Evolutionary conservation across 441 rosid species (phyloP).

Genomic region (Populus hybrid): DNA sequence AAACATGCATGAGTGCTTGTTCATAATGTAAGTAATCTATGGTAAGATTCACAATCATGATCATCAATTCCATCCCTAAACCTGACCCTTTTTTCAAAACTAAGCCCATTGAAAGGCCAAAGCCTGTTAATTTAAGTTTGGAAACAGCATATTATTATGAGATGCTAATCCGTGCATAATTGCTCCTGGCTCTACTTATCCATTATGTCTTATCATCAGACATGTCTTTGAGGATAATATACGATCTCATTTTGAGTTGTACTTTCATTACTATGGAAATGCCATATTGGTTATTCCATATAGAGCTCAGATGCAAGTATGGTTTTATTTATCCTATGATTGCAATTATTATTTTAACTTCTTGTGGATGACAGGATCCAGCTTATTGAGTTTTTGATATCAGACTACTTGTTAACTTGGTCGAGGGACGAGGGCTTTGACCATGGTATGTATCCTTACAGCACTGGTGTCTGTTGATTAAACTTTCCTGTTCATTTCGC

Average conservation of each 20-base stretch:
- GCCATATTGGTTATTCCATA: neutral
- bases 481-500: neutral
- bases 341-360: neutral
- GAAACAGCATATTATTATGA: neutral
- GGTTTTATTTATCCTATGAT: neutral
- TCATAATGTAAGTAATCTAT: slow-evolving; percentile 49
- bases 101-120: neutral
- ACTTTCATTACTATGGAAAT: neutral
- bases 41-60: neutral
- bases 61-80: neutral
- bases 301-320: neutral
- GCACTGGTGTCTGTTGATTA: neutral
- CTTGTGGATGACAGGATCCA: slow-evolving; percentile 59
- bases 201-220: neutral
- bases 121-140: neutral
- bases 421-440: slow-evolving; percentile 47
- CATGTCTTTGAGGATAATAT: neutral
- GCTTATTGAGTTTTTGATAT: slow-evolving; percentile 67
- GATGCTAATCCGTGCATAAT: neutral
- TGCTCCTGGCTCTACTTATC: neutral
- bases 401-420: slow-evolving; percentile 61
- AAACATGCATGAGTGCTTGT: slow-evolving; percentile 57
- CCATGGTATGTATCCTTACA: slow-evolving; percentile 34
- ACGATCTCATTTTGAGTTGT: neutral
- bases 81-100: neutral